Percentiles rank a stretch among this genome's conserved stretches.
phyloP scores from a whole-genome alignment of 257 asterid species.

The Plantago ovata region DNA sequence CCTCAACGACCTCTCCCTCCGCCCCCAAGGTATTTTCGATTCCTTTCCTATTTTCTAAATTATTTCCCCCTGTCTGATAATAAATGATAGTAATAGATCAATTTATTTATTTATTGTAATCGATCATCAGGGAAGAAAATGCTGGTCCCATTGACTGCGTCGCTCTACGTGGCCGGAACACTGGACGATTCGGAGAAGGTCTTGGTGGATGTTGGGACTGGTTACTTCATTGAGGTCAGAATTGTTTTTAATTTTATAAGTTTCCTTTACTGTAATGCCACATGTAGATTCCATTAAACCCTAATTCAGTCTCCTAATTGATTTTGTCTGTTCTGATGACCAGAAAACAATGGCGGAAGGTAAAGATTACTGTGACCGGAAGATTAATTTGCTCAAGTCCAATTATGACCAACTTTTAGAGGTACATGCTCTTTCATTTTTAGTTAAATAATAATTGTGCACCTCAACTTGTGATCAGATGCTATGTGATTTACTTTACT shows the following conservation, averaged over 20 bases:
- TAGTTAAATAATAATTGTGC: not conserved
- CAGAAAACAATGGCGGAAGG: constrained; percentile 96
- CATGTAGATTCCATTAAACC: not conserved
- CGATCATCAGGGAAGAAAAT: constrained; percentile 63
- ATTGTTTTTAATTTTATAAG: not conserved
- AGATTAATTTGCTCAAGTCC: constrained; percentile 81
- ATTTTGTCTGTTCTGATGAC: constrained; percentile 4
- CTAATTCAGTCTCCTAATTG: constrained; percentile 14
- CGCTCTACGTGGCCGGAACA: constrained; percentile 79
- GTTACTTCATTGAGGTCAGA: constrained; percentile 91
- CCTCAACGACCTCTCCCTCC: constrained; percentile 74
- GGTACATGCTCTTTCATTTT: constrained; percentile 29
- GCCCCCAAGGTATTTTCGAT: constrained; percentile 55
- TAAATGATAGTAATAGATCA: not conserved
- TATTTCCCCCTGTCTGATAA: not conserved
- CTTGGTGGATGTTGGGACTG: constrained; percentile 92
- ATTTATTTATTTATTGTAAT: not conserved
- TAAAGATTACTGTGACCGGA: constrained; percentile 88
- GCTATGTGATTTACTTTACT: not conserved
- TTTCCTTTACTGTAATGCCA: not conserved
- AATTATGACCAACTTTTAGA: constrained; percentile 91
- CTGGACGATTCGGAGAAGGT: constrained; percentile 89
- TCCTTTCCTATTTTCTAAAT: not conserved
- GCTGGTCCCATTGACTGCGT: constrained; percentile 88
- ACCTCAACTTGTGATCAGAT: not conserved